These are phyloP conservation scores for Xylariales sp. DNA, from an alignment of 2,329 filamentous ascomycete species.

Conservation along the genomic window DNA sequence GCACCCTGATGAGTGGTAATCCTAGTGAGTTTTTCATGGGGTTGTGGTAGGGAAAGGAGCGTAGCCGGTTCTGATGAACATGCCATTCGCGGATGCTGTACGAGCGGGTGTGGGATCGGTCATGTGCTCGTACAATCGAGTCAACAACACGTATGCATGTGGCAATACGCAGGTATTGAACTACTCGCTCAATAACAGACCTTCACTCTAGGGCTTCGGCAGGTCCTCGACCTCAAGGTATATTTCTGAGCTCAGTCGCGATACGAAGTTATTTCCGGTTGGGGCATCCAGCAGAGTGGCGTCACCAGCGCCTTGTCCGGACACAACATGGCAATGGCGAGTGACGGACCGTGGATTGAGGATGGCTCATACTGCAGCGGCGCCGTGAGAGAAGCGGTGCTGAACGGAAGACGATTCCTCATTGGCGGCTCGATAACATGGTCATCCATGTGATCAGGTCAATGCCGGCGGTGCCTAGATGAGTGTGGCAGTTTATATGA, in stretches of 20 bases:
- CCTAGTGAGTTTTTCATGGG: no score
- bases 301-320: constrained; percentile 47
- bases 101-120: constrained; percentile 58
- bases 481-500: no score
- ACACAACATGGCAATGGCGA: constrained; percentile 79
- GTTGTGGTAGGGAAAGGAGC: no score
- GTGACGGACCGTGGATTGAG: constrained; percentile 69
- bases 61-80: no score
- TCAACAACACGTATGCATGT: constrained; percentile 76
- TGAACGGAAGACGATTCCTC: constrained; percentile 82
- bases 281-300: constrained; percentile 68
- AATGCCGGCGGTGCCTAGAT: no score
- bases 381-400: constrained; percentile 76
- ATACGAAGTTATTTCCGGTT: constrained; percentile 57
- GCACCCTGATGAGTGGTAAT: no score
- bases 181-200: constrained; percentile 68
- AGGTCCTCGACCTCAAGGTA: not conserved
- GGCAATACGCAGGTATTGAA: constrained; percentile 75
- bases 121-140: constrained; percentile 68
- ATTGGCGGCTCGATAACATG: constrained; percentile 63
- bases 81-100: constrained; percentile 70
- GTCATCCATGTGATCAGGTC: not conserved
- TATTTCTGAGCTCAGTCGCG: constrained; percentile 30
- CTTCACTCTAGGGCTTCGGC: not conserved
- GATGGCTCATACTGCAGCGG: constrained; percentile 70